A percentile compares a stretch with the other conserved stretches of the same genome.
Evolutionary conservation across 106 monocot species (phyloP).

Genomic region (Dendrobium catenatum): DNA sequence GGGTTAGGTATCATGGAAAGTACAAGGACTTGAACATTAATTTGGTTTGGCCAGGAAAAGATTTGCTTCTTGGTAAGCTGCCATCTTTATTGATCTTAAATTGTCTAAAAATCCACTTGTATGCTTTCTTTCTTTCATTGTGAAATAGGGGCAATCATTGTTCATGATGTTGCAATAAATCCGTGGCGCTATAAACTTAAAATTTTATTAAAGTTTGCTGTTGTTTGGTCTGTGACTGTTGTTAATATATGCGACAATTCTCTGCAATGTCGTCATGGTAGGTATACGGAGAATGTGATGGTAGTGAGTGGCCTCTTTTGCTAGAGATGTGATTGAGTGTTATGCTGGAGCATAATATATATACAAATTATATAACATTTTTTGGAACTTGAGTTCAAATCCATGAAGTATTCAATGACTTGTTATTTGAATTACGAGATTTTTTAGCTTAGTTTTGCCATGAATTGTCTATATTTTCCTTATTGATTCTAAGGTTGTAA

Average conservation of each 20-base stretch:
- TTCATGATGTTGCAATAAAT: background rate
- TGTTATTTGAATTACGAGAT: background rate
- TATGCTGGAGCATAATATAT: background rate
- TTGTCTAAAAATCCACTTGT: background rate
- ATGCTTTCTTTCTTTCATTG: background rate
- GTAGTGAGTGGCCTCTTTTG: no score
- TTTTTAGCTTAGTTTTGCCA: background rate
- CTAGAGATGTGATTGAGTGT: background rate
- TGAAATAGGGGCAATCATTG: background rate
- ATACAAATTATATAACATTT: background rate
- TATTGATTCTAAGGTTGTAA: background rate
- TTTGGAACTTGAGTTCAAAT: background rate
- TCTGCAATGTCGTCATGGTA: background rate
- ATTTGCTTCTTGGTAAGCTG: conserved; percentile 47
- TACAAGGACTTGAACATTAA: conserved; percentile 72
- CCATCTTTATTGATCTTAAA: background rate
- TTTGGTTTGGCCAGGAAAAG: conserved; percentile 86
- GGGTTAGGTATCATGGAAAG: conserved; percentile 78
- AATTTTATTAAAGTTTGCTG: background rate
- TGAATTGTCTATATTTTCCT: background rate
- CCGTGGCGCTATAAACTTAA: background rate
- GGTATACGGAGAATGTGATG: no score
- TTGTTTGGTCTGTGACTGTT: background rate
- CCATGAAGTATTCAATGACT: background rate
- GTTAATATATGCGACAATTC: background rate